These are phyloP conservation scores for Naganishia sp. DNA, from an alignment of 1,284 basidiomycete genomes.

Conservation along the genomic window DNA sequence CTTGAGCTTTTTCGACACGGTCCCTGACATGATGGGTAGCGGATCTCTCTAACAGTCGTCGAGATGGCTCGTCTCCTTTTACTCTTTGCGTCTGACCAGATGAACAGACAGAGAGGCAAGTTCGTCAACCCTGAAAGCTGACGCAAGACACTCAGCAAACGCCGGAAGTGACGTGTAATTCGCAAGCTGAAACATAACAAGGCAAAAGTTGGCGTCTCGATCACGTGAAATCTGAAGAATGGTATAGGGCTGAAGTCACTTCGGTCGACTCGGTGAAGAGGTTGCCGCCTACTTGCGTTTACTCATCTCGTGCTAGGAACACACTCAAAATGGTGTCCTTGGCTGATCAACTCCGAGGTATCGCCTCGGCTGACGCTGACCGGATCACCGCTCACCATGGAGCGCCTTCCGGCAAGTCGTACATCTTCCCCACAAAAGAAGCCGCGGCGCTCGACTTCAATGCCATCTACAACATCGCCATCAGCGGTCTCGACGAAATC, in stretches of 20 bases:
- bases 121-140: not conserved
- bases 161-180: not conserved
- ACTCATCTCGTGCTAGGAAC: not conserved
- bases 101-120: not conserved
- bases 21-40: slow-evolving; percentile 35
- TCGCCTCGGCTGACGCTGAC: slow-evolving; percentile 75
- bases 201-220: not conserved
- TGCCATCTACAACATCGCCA: slow-evolving; percentile 78
- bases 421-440: slow-evolving; percentile 81
- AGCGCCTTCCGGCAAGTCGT: slow-evolving; percentile 63
- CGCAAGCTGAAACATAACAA: not conserved
- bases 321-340: slow-evolving; percentile 59
- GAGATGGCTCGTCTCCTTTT: not conserved
- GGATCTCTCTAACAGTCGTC: not conserved
- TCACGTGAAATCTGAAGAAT: slow-evolving; percentile 5
- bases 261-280: not conserved
- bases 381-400: slow-evolving; percentile 65
- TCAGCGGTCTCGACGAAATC: slow-evolving; percentile 74
- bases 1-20: slow-evolving; percentile 53
- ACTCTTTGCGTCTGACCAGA: too few species aligned
- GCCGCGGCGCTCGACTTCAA: slow-evolving; percentile 82
- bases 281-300: not conserved
- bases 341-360: slow-evolving; percentile 76
- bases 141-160: not conserved
- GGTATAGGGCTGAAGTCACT: not conserved